Base-by-base conservation (phyloP, 73 alveolate species). In the Paramecium pentaurelia region DNA sequence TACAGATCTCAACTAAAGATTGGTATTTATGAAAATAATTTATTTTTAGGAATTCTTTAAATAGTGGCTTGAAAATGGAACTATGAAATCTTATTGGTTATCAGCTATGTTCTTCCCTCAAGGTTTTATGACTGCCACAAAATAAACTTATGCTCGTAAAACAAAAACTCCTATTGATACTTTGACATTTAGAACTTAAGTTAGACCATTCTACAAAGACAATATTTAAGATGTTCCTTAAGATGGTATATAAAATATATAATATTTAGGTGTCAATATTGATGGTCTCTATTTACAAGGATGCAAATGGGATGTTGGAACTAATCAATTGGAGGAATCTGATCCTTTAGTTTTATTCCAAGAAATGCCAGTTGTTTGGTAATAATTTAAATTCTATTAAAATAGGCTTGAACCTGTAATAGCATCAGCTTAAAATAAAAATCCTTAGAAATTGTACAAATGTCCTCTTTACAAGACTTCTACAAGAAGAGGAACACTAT, bases 51-150 rank as follows among this genome's bases (percentile, higher is more conserved):
- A 96, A 77, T 98, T 98, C 95, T 96, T 99, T 93, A 77, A 97
- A 11, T 87, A 95, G 12, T 99, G 99, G 99, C 96, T 99, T 42
- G 95, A 96, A 86, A 91, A 96, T 54, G 99, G 99, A 14, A 98
- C 98, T 8, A 98, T 99, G 68, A 75, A 95, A 51, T 92, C 99
- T 45, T 99, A 94, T 92, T 99, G 99, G 99, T 95, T 99, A 59
- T 97, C 99, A 20, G 99, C 99, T 47, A 98, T 99, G 98, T 99
- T 98, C 99, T 98, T 98, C 99, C 99, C 99, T 5, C 99, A 99
- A 92, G 99, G 99, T 36, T 99, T 99, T 96, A 99, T 98, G 99
- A 99, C 99, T 11, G 98, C 99, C n/a, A 94, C 96, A 0, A 92
- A 95, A 86, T 99, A 99, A 95, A 97, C 99, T 14, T 98, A 98